Conservation (phyloP, 1,284 basidiomycete species). For the Pseudozyma sp. region DNA sequence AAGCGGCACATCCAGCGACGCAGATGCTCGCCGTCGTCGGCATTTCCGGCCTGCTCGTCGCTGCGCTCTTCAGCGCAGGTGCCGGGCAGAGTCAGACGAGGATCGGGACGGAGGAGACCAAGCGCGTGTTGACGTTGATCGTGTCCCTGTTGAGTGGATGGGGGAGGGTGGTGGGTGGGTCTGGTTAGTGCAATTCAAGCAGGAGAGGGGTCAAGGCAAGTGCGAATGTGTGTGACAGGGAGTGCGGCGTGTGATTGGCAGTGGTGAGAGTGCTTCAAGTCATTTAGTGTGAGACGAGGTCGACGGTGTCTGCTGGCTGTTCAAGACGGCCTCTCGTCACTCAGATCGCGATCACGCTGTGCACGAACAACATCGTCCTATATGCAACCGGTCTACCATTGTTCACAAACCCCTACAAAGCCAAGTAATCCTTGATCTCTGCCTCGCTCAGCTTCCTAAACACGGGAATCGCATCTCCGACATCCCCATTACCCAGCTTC, state of each 20-base stretch:
- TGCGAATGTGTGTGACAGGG: too few species aligned
- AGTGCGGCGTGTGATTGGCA: too few species aligned
- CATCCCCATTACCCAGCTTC: slow-evolving; percentile 44
- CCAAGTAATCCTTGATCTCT: slow-evolving; percentile 63
- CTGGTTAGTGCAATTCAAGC: background rate
- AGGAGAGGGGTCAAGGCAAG: too few species aligned
- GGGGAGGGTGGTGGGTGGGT: slow-evolving; percentile 21
- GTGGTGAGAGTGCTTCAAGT: too few species aligned
- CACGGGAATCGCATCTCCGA: slow-evolving; percentile 46
- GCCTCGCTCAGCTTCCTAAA: slow-evolving; percentile 62
- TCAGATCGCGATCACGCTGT: too few species aligned
- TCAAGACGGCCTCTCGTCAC: too few species aligned
- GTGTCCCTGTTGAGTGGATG: slow-evolving; percentile 33
- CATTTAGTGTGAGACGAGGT: too few species aligned
- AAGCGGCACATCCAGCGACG: background rate
- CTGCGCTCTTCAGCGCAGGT: slow-evolving; percentile 24
- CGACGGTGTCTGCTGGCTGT: too few species aligned
- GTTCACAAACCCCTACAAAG: slow-evolving; percentile 15
- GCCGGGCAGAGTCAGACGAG: background rate
- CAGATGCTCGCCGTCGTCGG: slow-evolving; percentile 44
- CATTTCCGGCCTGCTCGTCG: slow-evolving; percentile 34
- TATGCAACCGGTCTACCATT: too few species aligned
- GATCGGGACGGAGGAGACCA: slow-evolving; percentile 18
- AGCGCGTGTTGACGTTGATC: slow-evolving; percentile 24
- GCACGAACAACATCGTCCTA: too few species aligned